phyloP scores from a whole-genome alignment of 352 stramenopile species.

The Phytophthora hybrid region DNA sequence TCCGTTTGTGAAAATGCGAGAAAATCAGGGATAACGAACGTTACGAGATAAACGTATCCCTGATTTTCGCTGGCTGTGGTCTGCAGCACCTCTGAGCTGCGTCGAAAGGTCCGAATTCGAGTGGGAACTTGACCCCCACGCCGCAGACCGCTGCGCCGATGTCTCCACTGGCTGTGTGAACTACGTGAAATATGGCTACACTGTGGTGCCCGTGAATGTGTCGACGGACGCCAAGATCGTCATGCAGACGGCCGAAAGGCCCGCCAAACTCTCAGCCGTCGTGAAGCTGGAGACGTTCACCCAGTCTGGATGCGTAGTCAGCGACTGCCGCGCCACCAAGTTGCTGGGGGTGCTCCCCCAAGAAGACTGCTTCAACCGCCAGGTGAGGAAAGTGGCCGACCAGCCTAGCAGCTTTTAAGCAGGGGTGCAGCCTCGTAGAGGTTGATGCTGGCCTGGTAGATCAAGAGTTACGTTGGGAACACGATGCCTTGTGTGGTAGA shows the following conservation, averaged over 20 bases:
- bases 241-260: conserved; percentile 51
- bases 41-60: too few species aligned
- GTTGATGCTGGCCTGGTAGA: too few species aligned
- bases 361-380: conserved; percentile 59
- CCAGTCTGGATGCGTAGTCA: conserved; percentile 58
- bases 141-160: conserved; percentile 44
- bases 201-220: conserved; percentile 51
- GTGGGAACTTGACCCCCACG: conserved; percentile 56
- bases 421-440: too few species aligned
- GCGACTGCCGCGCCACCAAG: conserved; percentile 44
- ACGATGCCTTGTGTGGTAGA: too few species aligned
- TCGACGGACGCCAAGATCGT: conserved; percentile 40
- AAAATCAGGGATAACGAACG: too few species aligned
- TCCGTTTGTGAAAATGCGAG: too few species aligned
- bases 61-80: neutral
- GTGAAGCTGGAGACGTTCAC: conserved; percentile 57
- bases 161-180: conserved; percentile 47
- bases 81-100: conserved; percentile 6
- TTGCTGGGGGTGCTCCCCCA: conserved; percentile 46
- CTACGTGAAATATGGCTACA: conserved; percentile 65
- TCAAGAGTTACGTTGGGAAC: too few species aligned
- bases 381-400: conserved; percentile 40
- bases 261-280: conserved; percentile 44
- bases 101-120: conserved; percentile 36
- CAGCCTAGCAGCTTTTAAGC: too few species aligned